Evolutionary conservation across 129 eudicot genomes (phyloP).

Genomic region (Tanacetum coccineum): DNA sequence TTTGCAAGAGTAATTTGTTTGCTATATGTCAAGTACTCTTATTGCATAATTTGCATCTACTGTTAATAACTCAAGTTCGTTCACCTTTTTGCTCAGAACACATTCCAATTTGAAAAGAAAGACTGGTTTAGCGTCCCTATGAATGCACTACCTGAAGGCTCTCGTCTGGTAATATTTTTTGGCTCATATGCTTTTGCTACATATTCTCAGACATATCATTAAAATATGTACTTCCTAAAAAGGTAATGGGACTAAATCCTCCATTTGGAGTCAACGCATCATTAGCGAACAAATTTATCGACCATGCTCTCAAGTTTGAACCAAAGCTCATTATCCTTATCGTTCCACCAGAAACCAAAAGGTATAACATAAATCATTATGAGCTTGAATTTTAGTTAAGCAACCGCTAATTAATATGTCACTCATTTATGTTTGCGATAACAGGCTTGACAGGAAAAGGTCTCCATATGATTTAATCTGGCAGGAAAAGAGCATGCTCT

Average conservation of each 20-base stretch:
- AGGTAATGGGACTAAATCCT: slow-evolving; percentile 74
- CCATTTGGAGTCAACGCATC: slow-evolving; percentile 53
- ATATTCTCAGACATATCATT: neutral
- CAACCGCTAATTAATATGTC: neutral
- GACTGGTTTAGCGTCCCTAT: slow-evolving; percentile 49
- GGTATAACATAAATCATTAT: slow-evolving; percentile 20
- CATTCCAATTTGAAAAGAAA: slow-evolving; percentile 42
- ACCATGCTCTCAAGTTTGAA: slow-evolving; percentile 49
- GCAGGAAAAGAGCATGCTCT: slow-evolving; percentile 36
- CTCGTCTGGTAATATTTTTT: slow-evolving; percentile 38
- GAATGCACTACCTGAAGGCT: slow-evolving; percentile 41
- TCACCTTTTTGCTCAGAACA: slow-evolving; percentile 33
- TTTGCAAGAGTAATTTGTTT: neutral
- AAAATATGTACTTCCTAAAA: slow-evolving; percentile 8
- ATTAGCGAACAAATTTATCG: slow-evolving; percentile 52
- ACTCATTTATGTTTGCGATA: slow-evolving; percentile 15
- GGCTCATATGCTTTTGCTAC: slow-evolving; percentile 3
- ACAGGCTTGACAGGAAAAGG: slow-evolving; percentile 43
- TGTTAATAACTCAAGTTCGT: neutral
- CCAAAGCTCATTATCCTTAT: slow-evolving; percentile 60
- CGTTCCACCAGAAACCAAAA: slow-evolving; percentile 45
- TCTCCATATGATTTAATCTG: slow-evolving; percentile 46
- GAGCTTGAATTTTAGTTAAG: slow-evolving; percentile 4
- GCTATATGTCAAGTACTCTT: neutral
- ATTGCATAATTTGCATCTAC: neutral